Evolutionary conservation across 306 rosid genomes (phyloP).

Genomic region (Cucumis hystrix): DNA sequence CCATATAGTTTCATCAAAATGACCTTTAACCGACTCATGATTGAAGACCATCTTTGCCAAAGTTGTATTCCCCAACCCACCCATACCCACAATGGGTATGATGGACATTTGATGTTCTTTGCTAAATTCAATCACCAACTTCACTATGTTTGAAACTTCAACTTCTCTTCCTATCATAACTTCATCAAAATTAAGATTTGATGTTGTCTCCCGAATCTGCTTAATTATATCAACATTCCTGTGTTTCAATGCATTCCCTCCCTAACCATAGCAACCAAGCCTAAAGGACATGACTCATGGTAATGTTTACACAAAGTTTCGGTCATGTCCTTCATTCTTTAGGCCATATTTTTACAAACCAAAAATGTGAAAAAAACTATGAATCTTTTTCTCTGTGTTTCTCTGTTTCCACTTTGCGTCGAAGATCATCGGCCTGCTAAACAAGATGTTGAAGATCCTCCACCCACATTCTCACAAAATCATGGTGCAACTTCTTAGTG

Average conservation of each 20-base stretch:
- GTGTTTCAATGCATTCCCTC: not conserved
- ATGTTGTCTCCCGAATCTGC: not conserved
- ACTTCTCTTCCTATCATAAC: not conserved
- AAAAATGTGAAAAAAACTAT: not conserved
- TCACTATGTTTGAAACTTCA: not conserved
- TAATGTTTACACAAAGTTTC: not conserved
- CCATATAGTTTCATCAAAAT: not conserved
- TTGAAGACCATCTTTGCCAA: conserved; percentile 7
- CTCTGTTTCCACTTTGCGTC: not conserved
- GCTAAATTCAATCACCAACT: not conserved
- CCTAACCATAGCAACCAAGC: not conserved
- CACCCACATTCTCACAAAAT: not conserved
- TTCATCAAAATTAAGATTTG: not conserved
- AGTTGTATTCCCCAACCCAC: not conserved
- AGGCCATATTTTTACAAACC: not conserved
- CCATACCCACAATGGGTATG: not conserved
- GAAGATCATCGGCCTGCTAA: not conserved
- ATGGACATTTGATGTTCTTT: not conserved
- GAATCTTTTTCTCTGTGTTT: not conserved
- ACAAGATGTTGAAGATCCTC: not conserved
- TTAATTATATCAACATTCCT: not conserved
- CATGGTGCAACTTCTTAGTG: not conserved
- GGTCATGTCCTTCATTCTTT: not conserved
- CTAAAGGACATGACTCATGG: not conserved
- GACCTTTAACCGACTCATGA: not conserved